phyloP scores from a whole-genome alignment of 2,329 filamentous ascomycete species.

The Clathrospora elynae region DNA sequence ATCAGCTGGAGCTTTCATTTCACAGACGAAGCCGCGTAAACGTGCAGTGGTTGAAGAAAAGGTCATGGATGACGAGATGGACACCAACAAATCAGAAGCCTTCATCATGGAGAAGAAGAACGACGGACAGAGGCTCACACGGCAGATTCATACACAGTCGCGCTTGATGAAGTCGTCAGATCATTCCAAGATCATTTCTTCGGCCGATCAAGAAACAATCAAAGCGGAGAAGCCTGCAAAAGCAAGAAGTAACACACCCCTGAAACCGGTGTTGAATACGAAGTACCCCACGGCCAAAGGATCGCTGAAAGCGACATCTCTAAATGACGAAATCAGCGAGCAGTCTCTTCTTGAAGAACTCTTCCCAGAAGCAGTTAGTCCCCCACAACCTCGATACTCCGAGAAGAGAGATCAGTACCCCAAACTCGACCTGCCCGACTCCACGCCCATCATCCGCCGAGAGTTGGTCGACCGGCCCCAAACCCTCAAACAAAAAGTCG shows the following conservation, averaged over 20 bases:
- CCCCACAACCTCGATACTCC: conserved; percentile 21
- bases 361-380: conserved; percentile 56
- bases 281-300: not conserved
- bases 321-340: conserved; percentile 21
- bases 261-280: not conserved
- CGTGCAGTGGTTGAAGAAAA: not conserved
- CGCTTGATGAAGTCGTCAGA: conserved; percentile 20
- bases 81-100: not conserved
- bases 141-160: conserved; percentile 22
- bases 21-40: not conserved
- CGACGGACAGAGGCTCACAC: conserved; percentile 17
- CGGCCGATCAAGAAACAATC: not conserved
- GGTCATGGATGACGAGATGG: not conserved
- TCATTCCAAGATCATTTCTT: not conserved
- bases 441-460: conserved; percentile 16
- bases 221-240: not conserved
- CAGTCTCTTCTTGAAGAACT: conserved; percentile 56
- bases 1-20: not conserved
- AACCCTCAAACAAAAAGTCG: conserved; percentile 23
- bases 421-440: conserved; percentile 35
- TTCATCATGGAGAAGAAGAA: conserved; percentile 3
- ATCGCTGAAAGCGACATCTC: conserved; percentile 5
- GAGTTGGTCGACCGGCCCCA: conserved; percentile 7
- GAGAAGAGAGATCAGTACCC: conserved; percentile 29
- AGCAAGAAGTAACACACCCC: not conserved